phyloP scores from a whole-genome alignment of 306 rosid species.

The Castanea mollissima region DNA sequence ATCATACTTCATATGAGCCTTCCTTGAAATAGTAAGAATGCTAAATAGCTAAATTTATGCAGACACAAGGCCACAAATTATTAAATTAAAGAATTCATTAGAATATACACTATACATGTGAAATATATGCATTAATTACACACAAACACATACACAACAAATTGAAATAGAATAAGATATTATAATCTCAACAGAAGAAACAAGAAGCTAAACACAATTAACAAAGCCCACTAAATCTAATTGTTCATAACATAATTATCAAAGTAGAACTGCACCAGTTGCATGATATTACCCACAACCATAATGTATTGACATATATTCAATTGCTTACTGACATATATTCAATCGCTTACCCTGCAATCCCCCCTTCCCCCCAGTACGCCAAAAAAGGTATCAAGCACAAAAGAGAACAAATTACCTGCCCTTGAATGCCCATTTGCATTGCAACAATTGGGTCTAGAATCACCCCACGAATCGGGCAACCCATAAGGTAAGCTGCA shows the following conservation, averaged over 20 bases:
- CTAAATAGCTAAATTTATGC: conserved; percentile 14
- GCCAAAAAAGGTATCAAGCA: conserved; percentile 6
- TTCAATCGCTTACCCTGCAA: too few species aligned
- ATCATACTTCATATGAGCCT: background rate
- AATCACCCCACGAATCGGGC: conserved; percentile 95
- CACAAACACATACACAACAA: background rate
- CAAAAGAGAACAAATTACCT: conserved; percentile 48
- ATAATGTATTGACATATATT: background rate
- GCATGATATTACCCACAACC: background rate
- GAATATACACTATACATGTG: background rate
- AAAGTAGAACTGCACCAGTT: background rate
- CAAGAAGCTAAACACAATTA: background rate
- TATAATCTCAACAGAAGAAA: background rate
- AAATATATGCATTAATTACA: background rate
- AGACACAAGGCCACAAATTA: background rate
- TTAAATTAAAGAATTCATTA: background rate
- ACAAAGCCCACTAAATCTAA: background rate
- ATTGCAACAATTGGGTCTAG: conserved; percentile 89
- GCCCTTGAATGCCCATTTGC: conserved; percentile 98
- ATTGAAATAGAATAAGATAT: background rate
- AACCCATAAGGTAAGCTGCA: conserved; percentile 92
- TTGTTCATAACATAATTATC: background rate
- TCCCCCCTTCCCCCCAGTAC: background rate
- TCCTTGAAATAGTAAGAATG: conserved; percentile 20
- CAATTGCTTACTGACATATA: background rate